These are phyloP conservation scores for Kwoniella sp. DNA, from an alignment of 768 basidiomycete species.

Conservation along the genomic window DNA sequence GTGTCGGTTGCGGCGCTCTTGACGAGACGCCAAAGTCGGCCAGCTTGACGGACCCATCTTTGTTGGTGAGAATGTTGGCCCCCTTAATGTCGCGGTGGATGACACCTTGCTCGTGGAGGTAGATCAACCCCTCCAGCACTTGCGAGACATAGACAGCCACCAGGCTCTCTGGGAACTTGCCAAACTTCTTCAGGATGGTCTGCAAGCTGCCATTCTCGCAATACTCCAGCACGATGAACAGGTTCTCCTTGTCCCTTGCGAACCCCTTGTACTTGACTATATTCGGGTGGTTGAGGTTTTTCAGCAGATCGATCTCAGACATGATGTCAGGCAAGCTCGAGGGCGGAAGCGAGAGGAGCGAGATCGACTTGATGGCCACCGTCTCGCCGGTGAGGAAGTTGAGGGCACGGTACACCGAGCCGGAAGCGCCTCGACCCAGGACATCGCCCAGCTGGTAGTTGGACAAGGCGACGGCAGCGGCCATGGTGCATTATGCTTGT, in stretches of 20 bases:
- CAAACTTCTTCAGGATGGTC: constrained; percentile 91
- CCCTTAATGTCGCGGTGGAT: constrained; percentile 99
- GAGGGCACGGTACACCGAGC: constrained; percentile 86
- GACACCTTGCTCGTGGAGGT: constrained; percentile 98
- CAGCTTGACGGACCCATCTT: constrained; percentile 97
- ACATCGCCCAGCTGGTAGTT: constrained; percentile 81
- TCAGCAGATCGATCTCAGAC: constrained; percentile 90
- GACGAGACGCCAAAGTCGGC: constrained; percentile 97
- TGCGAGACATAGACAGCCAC: constrained; percentile 96
- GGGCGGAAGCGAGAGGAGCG: constrained; percentile 86
- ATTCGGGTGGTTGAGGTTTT: constrained; percentile 92
- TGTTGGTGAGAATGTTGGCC: constrained; percentile 96
- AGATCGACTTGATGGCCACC: constrained; percentile 97
- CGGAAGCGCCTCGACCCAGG: constrained; percentile 93
- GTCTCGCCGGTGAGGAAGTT: constrained; percentile 98
- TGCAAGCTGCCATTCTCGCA: constrained; percentile 98
- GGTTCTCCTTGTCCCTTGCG: constrained; percentile 84
- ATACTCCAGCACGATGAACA: constrained; percentile 95
- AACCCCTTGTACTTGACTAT: constrained; percentile 99
- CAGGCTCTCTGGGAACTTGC: constrained; percentile 95
- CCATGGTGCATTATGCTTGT: constrained; percentile 15
- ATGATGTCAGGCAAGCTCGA: constrained; percentile 94
- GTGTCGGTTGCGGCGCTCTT: constrained; percentile 55
- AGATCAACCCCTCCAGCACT: constrained; percentile 89
- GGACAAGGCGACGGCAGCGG: constrained; percentile 30